Conservation (phyloP, 495 filamentous ascomycete genomes). For the Hypoxylon trugodes region DNA sequence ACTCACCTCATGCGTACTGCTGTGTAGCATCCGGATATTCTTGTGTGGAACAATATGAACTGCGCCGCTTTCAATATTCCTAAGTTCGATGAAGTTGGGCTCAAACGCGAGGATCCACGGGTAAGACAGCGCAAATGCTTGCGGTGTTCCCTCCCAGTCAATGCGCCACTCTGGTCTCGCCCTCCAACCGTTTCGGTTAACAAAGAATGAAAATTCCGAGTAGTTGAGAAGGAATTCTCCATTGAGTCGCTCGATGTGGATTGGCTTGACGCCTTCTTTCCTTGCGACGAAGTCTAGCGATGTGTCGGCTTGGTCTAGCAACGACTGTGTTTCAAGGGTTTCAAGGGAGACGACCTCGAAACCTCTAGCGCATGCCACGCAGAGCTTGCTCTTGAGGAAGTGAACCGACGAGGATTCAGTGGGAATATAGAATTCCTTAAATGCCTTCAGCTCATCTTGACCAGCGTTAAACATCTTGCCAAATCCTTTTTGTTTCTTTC, state of each 20-base stretch:
- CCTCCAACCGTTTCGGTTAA: slow-evolving; percentile 98
- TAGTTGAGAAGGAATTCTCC: slow-evolving; percentile 98
- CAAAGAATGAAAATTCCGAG: slow-evolving; percentile 97
- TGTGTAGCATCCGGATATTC: slow-evolving; percentile 97
- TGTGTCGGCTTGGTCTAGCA: slow-evolving; percentile 97
- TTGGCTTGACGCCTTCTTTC: slow-evolving; percentile 93
- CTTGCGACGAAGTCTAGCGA: slow-evolving; percentile 95
- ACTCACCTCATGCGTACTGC: slow-evolving; percentile 92
- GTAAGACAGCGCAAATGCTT: slow-evolving; percentile 89
- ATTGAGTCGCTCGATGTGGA: slow-evolving; percentile 95
- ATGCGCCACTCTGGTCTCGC: slow-evolving; percentile 96
- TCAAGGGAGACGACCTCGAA: slow-evolving; percentile 98
- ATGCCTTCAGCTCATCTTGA: slow-evolving; percentile 92
- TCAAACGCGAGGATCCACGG: slow-evolving; percentile 98
- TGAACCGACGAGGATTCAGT: slow-evolving; percentile 96
- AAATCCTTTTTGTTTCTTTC: slow-evolving; percentile 90
- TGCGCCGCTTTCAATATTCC: slow-evolving; percentile 90
- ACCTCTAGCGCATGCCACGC: slow-evolving; percentile 91
- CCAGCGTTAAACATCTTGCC: slow-evolving; percentile 93
- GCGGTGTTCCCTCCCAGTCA: slow-evolving; percentile 94
- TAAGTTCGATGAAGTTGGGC: slow-evolving; percentile 97
- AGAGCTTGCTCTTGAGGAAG: slow-evolving; percentile 95
- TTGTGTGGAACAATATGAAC: slow-evolving; percentile 94
- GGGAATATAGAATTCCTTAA: slow-evolving; percentile 99
- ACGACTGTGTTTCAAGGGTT: slow-evolving; percentile 94